These are phyloP conservation scores for Leishmania lainsoni DNA, from an alignment of 208 protist genomes.

Conservation along the genomic window DNA sequence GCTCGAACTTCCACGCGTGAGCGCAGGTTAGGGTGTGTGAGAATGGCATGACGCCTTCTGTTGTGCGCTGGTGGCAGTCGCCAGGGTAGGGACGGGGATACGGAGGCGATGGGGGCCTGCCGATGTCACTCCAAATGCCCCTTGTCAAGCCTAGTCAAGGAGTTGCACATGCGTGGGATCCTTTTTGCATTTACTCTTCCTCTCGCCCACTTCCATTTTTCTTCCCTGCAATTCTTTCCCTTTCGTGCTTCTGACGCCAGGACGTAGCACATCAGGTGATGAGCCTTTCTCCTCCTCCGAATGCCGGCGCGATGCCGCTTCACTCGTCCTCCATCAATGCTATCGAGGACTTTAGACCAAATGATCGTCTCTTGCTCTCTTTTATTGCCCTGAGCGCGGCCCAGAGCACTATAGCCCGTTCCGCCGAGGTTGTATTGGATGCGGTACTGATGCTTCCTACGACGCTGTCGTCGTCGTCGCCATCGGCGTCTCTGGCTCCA, in stretches of 20 bases:
- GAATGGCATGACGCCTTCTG: too few relatives aligned
- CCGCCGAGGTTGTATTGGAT: constrained; percentile 35
- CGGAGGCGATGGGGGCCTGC: neutral
- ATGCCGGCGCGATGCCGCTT: neutral
- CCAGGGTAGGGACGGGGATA: neutral
- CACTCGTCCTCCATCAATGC: neutral
- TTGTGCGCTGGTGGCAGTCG: neutral
- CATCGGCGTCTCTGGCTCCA: neutral
- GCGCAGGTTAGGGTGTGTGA: neutral
- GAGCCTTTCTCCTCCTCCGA: neutral
- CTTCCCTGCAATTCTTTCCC: neutral
- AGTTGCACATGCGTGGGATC: neutral
- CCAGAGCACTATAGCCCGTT: constrained; percentile 29
- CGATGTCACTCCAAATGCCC: neutral
- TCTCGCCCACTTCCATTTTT: neutral
- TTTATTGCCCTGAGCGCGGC: constrained; percentile 43
- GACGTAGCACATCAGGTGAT: neutral
- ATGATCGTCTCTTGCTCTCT: constrained; percentile 45
- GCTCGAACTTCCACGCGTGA: neutral
- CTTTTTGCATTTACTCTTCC: neutral
- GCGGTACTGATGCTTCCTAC: constrained; percentile 1
- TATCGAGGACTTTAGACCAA: constrained; percentile 6
- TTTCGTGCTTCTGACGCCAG: neutral
- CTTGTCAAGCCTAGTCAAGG: neutral
- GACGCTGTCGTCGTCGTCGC: neutral